Evolutionary conservation across 768 basidiomycete species (phyloP).

Genomic region (Cystofilobasidium ferigula): DNA sequence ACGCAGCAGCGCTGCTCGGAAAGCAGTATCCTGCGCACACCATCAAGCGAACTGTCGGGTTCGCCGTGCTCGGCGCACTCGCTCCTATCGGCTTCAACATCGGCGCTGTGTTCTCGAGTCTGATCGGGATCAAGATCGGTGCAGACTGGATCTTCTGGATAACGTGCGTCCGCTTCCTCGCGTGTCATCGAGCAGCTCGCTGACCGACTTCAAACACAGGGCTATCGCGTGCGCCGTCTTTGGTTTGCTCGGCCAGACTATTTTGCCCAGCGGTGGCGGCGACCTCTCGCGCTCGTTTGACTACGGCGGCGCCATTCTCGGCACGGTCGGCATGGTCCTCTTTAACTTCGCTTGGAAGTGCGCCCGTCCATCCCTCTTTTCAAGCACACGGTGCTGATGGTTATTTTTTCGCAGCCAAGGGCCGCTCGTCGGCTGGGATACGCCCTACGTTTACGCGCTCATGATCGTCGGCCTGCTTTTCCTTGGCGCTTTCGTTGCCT

Average conservation of each 20-base stretch:
- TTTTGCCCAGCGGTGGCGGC: background rate
- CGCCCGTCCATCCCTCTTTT: background rate
- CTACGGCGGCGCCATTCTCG: background rate
- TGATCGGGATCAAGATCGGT: background rate
- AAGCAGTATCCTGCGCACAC: background rate
- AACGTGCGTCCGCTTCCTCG: background rate
- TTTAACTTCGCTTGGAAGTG: slow-evolving; percentile 7
- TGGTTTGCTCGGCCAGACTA: background rate
- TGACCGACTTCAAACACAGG: background rate
- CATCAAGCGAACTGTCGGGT: background rate
- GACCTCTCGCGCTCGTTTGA: background rate
- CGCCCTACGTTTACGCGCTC: background rate
- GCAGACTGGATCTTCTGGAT: slow-evolving; percentile 6
- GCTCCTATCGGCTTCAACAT: slow-evolving; percentile 1
- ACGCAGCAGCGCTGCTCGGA: background rate
- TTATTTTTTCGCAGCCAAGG: slow-evolving; percentile 2
- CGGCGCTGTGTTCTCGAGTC: background rate
- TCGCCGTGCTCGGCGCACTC: slow-evolving; percentile 1
- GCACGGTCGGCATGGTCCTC: background rate
- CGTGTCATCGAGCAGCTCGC: background rate
- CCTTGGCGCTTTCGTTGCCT: background rate
- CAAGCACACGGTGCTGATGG: background rate
- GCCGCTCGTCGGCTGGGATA: slow-evolving; percentile 2
- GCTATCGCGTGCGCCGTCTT: slow-evolving; percentile 3
- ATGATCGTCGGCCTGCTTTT: background rate